Percentiles rank a stretch among this genome's conserved stretches.
phyloP scores from a whole-genome alignment of 2,329 filamentous ascomycete genomes.

The Fusarium sp. region DNA sequence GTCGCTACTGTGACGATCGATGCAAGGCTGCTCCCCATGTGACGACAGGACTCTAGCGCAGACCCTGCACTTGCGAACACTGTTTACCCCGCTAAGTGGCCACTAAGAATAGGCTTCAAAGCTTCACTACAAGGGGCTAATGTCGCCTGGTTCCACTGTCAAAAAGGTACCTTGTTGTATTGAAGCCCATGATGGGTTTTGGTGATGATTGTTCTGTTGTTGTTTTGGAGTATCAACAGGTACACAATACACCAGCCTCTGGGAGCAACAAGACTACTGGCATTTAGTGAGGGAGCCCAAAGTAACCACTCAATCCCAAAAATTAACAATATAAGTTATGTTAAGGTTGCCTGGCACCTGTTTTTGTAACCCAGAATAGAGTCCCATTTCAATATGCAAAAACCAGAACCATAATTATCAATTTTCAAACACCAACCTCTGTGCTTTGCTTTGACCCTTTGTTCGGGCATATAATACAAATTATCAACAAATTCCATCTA shows the following conservation, averaged over 20 bases:
- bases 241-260: not conserved
- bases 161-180: not conserved
- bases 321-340: not conserved
- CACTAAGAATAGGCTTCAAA: slow-evolving; percentile 17
- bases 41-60: slow-evolving; percentile 24
- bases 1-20: slow-evolving; percentile 13
- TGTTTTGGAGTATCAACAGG: not conserved
- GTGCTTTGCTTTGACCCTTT: slow-evolving; percentile 25
- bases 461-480: slow-evolving; percentile 34
- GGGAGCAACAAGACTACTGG: not conserved
- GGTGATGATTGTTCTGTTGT: not conserved
- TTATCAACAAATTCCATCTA: slow-evolving; percentile 22
- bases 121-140: slow-evolving; percentile 11
- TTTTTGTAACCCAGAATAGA: not conserved
- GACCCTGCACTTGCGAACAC: slow-evolving; percentile 28
- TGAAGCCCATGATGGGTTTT: not conserved
- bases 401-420: slow-evolving; percentile 32
- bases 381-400: not conserved
- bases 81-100: slow-evolving; percentile 28
- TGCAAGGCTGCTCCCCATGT: slow-evolving; percentile 33
- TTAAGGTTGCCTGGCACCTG: not conserved
- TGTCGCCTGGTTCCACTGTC: not conserved
- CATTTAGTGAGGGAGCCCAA: not conserved
- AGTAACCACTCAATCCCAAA: not conserved
- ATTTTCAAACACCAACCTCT: slow-evolving; percentile 37